Percentiles rank a stretch among this genome's conserved stretches.
phyloP scores from a whole-genome alignment of 2,329 filamentous ascomycete species.

The Zasmidium angulare region DNA sequence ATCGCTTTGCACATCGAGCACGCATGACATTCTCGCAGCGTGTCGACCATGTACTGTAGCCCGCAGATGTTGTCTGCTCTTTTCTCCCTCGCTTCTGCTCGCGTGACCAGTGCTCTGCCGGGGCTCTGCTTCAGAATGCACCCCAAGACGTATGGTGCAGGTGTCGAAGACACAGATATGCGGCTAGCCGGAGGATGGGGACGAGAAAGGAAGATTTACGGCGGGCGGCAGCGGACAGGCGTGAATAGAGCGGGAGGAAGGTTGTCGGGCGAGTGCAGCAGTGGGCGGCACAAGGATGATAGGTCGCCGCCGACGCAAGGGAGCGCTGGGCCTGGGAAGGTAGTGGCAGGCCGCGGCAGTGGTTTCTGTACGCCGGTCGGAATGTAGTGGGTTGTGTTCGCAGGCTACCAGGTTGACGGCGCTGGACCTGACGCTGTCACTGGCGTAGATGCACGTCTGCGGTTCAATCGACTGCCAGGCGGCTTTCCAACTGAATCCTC shows the following conservation, averaged over 20 bases:
- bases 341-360: neutral
- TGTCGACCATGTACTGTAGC: slow-evolving; percentile 17
- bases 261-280: slow-evolving; percentile 12
- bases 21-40: slow-evolving; percentile 32
- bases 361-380: neutral
- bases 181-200: slow-evolving; percentile 17
- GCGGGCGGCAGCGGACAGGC: slow-evolving; percentile 15
- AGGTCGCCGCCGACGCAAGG: slow-evolving; percentile 12
- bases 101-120: slow-evolving; percentile 12
- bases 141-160: neutral
- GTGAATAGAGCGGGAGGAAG: slow-evolving; percentile 10
- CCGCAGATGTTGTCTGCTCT: slow-evolving; percentile 5
- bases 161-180: slow-evolving; percentile 10
- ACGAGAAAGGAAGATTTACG: slow-evolving; percentile 23
- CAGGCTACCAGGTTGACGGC: too few species aligned
- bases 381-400: neutral
- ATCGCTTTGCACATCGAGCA: slow-evolving; percentile 29
- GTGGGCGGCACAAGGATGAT: neutral
- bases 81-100: slow-evolving; percentile 7
- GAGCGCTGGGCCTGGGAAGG: neutral
- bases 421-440: neutral
- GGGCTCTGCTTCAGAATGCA: neutral
- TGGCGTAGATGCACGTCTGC: neutral
- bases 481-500: too few species aligned
- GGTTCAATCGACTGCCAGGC: neutral